Percentiles rank a stretch among this genome's conserved stretches.
phyloP scores from a whole-genome alignment of 169 alveolate species.

The Eimeria brunetti region DNA sequence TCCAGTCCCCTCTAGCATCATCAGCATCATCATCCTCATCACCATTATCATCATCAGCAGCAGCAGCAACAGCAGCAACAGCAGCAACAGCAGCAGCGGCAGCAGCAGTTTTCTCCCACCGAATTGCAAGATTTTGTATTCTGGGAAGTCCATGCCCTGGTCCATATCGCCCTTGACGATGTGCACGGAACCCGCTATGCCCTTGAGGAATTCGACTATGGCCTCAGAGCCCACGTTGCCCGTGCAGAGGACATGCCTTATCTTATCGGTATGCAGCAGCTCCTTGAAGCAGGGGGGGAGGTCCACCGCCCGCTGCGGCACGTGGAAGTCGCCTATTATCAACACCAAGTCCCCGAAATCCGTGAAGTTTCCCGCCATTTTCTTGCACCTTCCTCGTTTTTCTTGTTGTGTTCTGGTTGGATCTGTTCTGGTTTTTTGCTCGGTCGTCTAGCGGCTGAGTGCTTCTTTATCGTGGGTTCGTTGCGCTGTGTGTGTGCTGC shows the following conservation, averaged over 20 bases:
- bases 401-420: neutral
- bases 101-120: neutral
- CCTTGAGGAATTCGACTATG: slow-evolving; percentile 93
- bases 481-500: no score
- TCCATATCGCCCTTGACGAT: slow-evolving; percentile 96
- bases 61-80: no score
- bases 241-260: slow-evolving; percentile 91
- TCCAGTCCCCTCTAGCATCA: no score
- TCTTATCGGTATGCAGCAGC: slow-evolving; percentile 90
- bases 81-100: neutral
- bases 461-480: no score
- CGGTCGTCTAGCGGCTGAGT: no score
- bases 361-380: slow-evolving; percentile 79
- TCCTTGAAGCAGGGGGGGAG: slow-evolving; percentile 94
- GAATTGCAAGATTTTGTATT: slow-evolving; percentile 91
- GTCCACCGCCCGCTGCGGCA: slow-evolving; percentile 94
- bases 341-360: slow-evolving; percentile 89
- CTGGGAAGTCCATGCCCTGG: slow-evolving; percentile 89
- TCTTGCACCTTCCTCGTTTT: neutral
- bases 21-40: no score
- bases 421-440: no score
- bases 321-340: slow-evolving; percentile 95
- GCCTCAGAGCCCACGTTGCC: slow-evolving; percentile 93
- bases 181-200: slow-evolving; percentile 91
- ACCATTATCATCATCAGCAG: no score